Conservation (phyloP, 305 asterid genomes). For the Coffea humblotiana region DNA sequence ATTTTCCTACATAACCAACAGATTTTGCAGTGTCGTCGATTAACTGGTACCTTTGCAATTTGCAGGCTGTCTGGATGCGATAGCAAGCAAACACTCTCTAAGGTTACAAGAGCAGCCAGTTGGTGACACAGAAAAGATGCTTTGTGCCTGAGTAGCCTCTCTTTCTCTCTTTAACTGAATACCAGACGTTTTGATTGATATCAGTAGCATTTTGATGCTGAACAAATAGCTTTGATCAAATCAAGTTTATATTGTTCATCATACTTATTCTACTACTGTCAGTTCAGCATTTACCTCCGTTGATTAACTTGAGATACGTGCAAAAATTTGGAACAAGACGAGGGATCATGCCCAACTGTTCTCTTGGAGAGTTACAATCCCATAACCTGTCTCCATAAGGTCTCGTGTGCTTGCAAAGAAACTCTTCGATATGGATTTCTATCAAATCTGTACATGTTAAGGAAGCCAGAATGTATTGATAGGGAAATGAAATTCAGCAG, state of each 20-base stretch:
- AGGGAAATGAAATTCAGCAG: not conserved
- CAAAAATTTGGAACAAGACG: not conserved
- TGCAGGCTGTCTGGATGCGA: not conserved
- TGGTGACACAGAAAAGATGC: not conserved
- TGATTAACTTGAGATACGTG: not conserved
- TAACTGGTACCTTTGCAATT: not conserved
- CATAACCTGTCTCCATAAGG: no score
- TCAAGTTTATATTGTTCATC: not conserved
- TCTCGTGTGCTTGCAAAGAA: not conserved
- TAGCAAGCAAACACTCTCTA: not conserved
- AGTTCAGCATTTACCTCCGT: not conserved
- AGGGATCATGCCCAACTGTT: not conserved
- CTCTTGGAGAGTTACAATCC: not conserved
- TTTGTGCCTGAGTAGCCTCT: not conserved
- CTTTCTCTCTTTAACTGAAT: not conserved
- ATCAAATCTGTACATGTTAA: not conserved
- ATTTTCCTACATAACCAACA: not conserved
- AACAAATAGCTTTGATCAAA: not conserved
- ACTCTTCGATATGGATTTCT: not conserved
- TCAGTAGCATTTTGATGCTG: not conserved
- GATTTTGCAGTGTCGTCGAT: not conserved
- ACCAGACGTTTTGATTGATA: not conserved
- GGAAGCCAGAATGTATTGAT: not conserved
- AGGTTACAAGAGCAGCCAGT: not conserved
- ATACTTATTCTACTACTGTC: not conserved